Conservation (phyloP, 2,329 filamentous ascomycete species). For the Neofusicoccum umdonicola region DNA sequence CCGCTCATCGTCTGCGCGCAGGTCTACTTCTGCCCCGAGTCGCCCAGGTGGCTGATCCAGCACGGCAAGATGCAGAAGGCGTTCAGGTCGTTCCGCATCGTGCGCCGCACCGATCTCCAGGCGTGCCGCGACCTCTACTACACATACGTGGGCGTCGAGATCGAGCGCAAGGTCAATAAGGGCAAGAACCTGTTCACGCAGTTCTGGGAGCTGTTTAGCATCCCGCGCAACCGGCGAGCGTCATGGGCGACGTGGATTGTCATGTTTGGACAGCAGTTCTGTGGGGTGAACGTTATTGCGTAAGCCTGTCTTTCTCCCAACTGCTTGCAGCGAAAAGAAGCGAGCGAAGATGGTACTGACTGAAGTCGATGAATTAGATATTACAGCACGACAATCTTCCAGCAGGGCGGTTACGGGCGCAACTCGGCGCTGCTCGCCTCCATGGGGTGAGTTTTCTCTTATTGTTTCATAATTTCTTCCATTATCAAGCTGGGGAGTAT, state of each 20-base stretch:
- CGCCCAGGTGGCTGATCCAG: conserved; percentile 46
- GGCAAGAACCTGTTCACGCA: conserved; percentile 28
- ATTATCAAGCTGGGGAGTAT: too few species aligned
- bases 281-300: conserved; percentile 30
- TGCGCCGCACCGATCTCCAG: conserved; percentile 42
- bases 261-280: conserved; percentile 23
- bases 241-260: conserved; percentile 22
- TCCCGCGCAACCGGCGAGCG: conserved; percentile 48
- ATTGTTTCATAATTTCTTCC: too few species aligned
- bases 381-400: conserved; percentile 31
- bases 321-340: too few species aligned
- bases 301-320: too few species aligned
- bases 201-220: conserved; percentile 44
- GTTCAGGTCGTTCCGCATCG: conserved; percentile 39
- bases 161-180: conserved; percentile 37
- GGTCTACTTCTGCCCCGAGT: conserved; percentile 31
- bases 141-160: conserved; percentile 16
- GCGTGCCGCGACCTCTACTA: conserved; percentile 49
- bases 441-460: conserved; percentile 27
- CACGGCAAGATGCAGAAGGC: conserved; percentile 41
- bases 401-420: conserved; percentile 25
- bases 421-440: conserved; percentile 36
- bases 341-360: too few species aligned
- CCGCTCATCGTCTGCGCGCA: conserved; percentile 16
- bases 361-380: conserved; percentile 5